Evolutionary conservation across 106 monocot species (phyloP).

Genomic region (Gastrodia elata): DNA sequence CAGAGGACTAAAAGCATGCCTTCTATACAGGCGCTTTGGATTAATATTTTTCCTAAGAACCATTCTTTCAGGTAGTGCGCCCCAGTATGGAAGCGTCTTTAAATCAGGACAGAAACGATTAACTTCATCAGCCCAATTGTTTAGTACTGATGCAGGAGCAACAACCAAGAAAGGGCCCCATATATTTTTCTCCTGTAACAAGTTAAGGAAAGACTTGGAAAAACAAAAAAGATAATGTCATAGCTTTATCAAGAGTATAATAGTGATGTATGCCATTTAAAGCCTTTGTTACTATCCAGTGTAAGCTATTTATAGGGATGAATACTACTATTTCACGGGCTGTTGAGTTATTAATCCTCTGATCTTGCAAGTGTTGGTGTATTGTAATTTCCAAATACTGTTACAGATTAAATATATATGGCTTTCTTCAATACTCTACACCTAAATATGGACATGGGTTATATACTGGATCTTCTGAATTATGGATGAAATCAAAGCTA

Average conservation of each 20-base stretch:
- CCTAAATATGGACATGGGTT: too few relatives aligned
- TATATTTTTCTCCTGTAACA: slow-evolving; percentile 87
- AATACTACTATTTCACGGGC: too few relatives aligned
- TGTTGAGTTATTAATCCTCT: too few relatives aligned
- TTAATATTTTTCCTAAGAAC: slow-evolving; percentile 86
- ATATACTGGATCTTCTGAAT: too few relatives aligned
- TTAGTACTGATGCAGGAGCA: slow-evolving; percentile 92
- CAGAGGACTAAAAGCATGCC: slow-evolving; percentile 20
- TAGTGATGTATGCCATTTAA: too few relatives aligned
- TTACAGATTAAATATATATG: too few relatives aligned
- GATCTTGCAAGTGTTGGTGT: too few relatives aligned
- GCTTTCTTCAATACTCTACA: too few relatives aligned
- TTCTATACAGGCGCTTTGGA: slow-evolving; percentile 91
- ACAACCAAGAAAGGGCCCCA: slow-evolving; percentile 98
- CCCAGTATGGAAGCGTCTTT: slow-evolving; percentile 96
- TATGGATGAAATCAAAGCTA: too few relatives aligned
- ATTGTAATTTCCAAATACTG: too few relatives aligned
- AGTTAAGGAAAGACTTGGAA: background rate
- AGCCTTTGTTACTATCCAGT: too few relatives aligned
- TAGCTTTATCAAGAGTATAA: background rate
- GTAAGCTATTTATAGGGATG: too few relatives aligned
- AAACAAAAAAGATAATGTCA: background rate
- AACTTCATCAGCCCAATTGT: slow-evolving; percentile 97
- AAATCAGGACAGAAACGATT: slow-evolving; percentile 89
- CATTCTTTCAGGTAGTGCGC: slow-evolving; percentile 57